Conservation (phyloP, 2,329 filamentous ascomycete species). For the Huntiella abstrusa region DNA sequence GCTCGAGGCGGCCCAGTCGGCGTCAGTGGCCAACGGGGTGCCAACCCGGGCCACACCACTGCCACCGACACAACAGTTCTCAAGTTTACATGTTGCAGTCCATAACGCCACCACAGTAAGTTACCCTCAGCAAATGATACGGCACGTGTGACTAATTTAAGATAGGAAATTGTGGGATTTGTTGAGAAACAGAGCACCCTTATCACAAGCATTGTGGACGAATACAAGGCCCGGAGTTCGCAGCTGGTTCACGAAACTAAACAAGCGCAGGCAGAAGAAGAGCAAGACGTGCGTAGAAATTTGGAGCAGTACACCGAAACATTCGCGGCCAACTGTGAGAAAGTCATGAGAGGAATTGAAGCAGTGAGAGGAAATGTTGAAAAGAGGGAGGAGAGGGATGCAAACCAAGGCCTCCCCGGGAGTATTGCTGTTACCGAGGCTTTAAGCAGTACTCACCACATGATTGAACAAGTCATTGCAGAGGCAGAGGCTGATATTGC, state of each 20-base stretch:
- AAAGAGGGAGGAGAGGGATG: neutral
- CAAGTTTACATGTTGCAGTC: neutral
- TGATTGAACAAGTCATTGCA: too few species aligned
- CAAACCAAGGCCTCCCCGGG: neutral
- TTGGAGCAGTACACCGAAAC: constrained; percentile 5
- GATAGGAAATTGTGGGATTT: constrained; percentile 6
- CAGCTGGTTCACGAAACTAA: constrained; percentile 3
- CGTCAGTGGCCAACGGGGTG: too few species aligned
- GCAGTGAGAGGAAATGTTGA: neutral
- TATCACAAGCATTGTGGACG: constrained; percentile 4
- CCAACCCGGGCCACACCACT: neutral
- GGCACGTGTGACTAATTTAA: neutral
- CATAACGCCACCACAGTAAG: constrained; percentile 8
- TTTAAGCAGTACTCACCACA: too few species aligned
- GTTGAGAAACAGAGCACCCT: constrained; percentile 3
- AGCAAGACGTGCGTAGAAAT: neutral
- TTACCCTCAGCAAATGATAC: neutral
- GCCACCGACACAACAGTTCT: neutral
- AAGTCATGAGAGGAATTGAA: neutral
- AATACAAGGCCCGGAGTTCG: constrained; percentile 1
- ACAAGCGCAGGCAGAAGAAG: constrained; percentile 2
- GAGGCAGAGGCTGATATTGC: too few species aligned
- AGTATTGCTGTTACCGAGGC: too few species aligned
- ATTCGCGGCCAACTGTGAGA: constrained; percentile 5
- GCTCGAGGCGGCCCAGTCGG: too few species aligned